These are phyloP conservation scores for Boletus subcaerulescens DNA, from an alignment of 768 basidiomycete species.

Conservation along the genomic window DNA sequence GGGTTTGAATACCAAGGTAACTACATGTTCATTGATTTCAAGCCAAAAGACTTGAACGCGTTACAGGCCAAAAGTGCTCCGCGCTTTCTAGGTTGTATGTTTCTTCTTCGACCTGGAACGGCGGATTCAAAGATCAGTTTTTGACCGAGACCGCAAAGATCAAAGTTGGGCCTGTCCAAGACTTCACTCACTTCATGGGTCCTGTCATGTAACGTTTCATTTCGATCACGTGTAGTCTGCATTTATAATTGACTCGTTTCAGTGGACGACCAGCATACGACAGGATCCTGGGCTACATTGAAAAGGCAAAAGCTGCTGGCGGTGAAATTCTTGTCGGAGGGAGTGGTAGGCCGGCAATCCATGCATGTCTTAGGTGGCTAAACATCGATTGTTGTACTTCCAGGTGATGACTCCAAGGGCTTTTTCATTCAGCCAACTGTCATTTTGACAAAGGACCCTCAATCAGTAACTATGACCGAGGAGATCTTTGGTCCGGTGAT, in stretches of 20 bases:
- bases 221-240: neutral
- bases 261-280: slow-evolving; percentile 88
- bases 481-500: slow-evolving; percentile 98
- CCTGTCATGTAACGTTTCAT: slow-evolving; percentile 77
- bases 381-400: neutral
- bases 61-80: slow-evolving; percentile 89
- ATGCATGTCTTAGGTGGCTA: neutral
- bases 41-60: neutral
- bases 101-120: slow-evolving; percentile 79
- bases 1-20: slow-evolving; percentile 95
- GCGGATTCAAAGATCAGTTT: slow-evolving; percentile 81
- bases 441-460: slow-evolving; percentile 88
- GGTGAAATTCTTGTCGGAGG: slow-evolving; percentile 90
- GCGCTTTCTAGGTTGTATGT: slow-evolving; percentile 92
- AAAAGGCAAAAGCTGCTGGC: slow-evolving; percentile 85
- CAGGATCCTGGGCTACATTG: slow-evolving; percentile 77
- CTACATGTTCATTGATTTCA: neutral
- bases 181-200: slow-evolving; percentile 88
- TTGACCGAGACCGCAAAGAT: slow-evolving; percentile 78
- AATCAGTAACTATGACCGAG: slow-evolving; percentile 83
- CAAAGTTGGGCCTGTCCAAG: slow-evolving; percentile 72
- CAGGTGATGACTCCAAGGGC: slow-evolving; percentile 86
- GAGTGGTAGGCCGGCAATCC: slow-evolving; percentile 43
- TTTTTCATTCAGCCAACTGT: slow-evolving; percentile 95
- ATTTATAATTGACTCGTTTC: neutral